Base-by-base conservation (phyloP, 805 yeast genomes). In the Candida stauntonica region DNA sequence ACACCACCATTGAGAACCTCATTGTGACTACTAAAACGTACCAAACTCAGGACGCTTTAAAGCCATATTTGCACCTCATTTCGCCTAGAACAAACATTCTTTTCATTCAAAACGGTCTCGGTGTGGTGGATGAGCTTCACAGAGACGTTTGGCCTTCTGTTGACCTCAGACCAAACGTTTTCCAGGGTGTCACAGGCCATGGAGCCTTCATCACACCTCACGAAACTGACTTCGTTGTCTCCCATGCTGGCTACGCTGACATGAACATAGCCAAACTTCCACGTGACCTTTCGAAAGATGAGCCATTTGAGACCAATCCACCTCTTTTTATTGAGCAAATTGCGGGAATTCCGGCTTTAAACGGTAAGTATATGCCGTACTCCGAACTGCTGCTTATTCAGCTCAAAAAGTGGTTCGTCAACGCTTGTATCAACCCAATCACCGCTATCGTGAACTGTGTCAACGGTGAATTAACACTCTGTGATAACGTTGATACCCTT, bases 71-170 rank as follows among this genome's bases (percentile, higher is more conserved):
- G 16, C 67, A 71, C 2, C 62, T 62, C 38, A 68, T 91, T 20
- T 58, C 62, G 20, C 54, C 63, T 2, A 55, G 67, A 3, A 76
- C 95, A 2, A 81, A 78, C 43, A 62, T 89, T 11, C 53, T 91
- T 27, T 60, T 93, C 17, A 61, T 91, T 6, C 98, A 93, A 50
- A 93, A 93, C 58, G 99, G 99, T 1, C 70, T 88, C 68, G 98
- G 98, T 8, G 79, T 84, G 17, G 64, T 75, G 6, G 84, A 83
- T 9, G 67, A 70, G 29, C 55, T 88, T 24, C 62, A 66, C 13
- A 62, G 66, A 3, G 54, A 62, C 17, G 61, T 78, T 4, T 85
- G 93, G 82, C 78, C 81, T 1, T 52, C 60, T 1, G 37, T 44
- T 2, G 49, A 50, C 0, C 30, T 42, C 0, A 60, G 77, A 38